Base-by-base conservation (phyloP, 176 grass and related monocot species). In the Alopecurus myosuroides region DNA sequence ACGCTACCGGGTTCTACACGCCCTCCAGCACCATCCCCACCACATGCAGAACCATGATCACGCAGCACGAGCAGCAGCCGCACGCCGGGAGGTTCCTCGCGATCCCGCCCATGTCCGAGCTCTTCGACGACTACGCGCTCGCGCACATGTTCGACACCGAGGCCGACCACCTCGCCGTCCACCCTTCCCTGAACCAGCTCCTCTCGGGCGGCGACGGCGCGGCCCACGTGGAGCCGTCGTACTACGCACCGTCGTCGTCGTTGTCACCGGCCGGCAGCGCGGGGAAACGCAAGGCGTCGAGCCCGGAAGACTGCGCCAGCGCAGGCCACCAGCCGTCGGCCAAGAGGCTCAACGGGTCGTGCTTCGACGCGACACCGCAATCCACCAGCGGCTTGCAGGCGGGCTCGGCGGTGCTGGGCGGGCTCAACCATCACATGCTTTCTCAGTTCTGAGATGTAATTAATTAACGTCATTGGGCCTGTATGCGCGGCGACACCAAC, bases 101-200 rank as follows among this genome's bases (percentile, higher is more conserved):
- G 50, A 76, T 81, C 33, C 70, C 89, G 4, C 84, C 89, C 70
- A 19, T 91, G 1, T 81, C 85, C 20, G 85, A 88, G 0, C 70
- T 87, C 14, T 42, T 87, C 31, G 89, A 91, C 77, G 89, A 87
- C 41, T 81, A 84, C 81, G 7, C 70, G 41, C 11, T 87, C 77
- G 81, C 39, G 20, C 85, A 87, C 20, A 41, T 85, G 50, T 77
- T 87, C 20, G 85, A 88, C 70, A 17, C 14, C 11, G 45, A 64
- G 0, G 57, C n/a, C 36, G 53, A 83, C 1, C 55, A 73, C 40
- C 60, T 87, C 67, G 75, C 84, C 84, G 69, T 86, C 18, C 89
- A 90, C 19, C 85, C 89, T 1, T 87, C 80, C 48, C 84, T 87
- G 30, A 84, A 87, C 89, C 89, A 90, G 67, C 67, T 84, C 13